Conservation (phyloP, 2,329 filamentous ascomycete species). For the Emergomyces pasteurianus region DNA sequence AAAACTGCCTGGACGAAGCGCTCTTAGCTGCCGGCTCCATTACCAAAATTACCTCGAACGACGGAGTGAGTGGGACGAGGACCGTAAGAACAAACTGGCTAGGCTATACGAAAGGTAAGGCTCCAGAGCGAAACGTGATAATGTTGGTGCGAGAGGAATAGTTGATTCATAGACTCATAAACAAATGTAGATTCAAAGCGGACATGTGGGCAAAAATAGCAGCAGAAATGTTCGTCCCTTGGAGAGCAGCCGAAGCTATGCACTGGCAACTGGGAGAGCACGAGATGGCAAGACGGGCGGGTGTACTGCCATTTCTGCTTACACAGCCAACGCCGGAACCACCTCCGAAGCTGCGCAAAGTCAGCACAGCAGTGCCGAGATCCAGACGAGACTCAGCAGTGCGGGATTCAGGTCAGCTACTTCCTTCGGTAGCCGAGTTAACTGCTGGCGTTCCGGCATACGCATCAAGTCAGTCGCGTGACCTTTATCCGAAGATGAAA, state of each 20-base stretch:
- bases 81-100: conserved; percentile 93
- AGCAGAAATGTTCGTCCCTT: conserved; percentile 88
- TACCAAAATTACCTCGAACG: conserved; percentile 97
- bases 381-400: conserved; percentile 28
- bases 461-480: conserved; percentile 26
- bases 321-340: conserved; percentile 46
- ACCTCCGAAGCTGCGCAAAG: conserved; percentile 25
- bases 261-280: conserved; percentile 92
- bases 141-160: conserved; percentile 1
- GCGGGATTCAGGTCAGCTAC: conserved; percentile 21
- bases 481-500: conserved; percentile 17
- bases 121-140: not conserved
- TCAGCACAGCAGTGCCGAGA: conserved; percentile 28
- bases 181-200: conserved; percentile 64
- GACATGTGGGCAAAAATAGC: conserved; percentile 98
- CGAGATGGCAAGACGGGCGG: conserved; percentile 67
- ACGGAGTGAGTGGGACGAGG: conserved; percentile 89
- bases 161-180: conserved; percentile 44
- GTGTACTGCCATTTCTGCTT: conserved; percentile 67
- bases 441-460: conserved; percentile 37
- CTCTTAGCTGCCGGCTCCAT: conserved; percentile 85
- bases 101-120: conserved; percentile 82
- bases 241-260: conserved; percentile 94
- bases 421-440: conserved; percentile 36
- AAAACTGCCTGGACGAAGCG: conserved; percentile 74